Base-by-base conservation (phyloP, 768 basidiomycete genomes). In the Lentinula sp. region DNA sequence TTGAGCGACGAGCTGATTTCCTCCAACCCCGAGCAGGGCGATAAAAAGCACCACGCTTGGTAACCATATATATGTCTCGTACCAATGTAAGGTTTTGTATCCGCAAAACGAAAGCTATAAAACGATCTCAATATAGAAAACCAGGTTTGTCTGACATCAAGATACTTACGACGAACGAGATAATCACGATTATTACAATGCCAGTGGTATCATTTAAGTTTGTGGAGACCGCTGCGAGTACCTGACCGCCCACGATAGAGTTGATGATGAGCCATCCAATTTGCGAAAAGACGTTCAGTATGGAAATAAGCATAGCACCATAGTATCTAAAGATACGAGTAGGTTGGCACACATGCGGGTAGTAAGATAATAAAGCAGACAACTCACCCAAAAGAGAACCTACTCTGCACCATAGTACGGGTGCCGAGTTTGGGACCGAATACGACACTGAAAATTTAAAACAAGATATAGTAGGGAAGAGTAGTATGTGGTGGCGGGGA, bases 391-490 rank as follows among this genome's bases (percentile, higher is more conserved):
- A 84, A 83, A 59, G 73, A 52, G 68, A 84, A 86, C 28, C 84
- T 73, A 2, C 88, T 84, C 62, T 85, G 81, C 23, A 91, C 84
- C 89, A 93, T 90, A 59, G 88, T 88, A 18, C 91, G 79, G 67
- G 88, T 81, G n/a, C 92, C 92, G 0, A 89, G 75, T 69, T 85
- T 86, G 0, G 92, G 90, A 10, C 92, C 90, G 73, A 90, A 91
- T 3, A 86, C 84, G n/a, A 75, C 76, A 59, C 80, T 80, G 54
- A 18, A 41, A 18, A 59, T 9, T 18, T 16, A 23, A 49, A 8
- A 12, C 7, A 49, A 36, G 39, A 9, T 61, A 51, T 43, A 48
- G 15, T 57, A 32, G 56, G 28, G 23, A 60, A 18, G 28, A 2
- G 28, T 57, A 39, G 54, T 52, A 15, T 37, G 57, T 32, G 9